phyloP scores from a whole-genome alignment of 192 early-diverging fungal genomes.

The Dimargaris xerosporica region DNA sequence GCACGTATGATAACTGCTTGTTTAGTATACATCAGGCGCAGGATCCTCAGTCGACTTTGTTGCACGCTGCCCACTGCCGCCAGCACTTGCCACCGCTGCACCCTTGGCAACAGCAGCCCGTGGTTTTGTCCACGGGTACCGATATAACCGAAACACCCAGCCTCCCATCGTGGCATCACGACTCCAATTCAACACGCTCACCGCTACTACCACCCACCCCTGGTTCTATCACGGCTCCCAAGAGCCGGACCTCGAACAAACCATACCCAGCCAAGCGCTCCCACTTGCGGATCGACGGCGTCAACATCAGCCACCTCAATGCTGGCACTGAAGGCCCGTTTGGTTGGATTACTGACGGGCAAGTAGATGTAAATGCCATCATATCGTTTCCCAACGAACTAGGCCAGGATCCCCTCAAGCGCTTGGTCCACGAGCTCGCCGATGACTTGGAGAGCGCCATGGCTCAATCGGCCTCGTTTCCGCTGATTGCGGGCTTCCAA shows the following conservation, averaged over 20 bases:
- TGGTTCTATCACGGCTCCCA: too few species aligned
- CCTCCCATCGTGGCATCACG: not conserved
- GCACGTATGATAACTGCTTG: slow-evolving; percentile 87
- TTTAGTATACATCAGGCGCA: slow-evolving; percentile 87
- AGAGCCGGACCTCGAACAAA: too few species aligned
- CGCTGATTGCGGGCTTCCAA: slow-evolving; percentile 5
- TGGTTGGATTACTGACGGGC: slow-evolving; percentile 85
- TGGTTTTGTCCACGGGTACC: too few species aligned
- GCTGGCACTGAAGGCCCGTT: slow-evolving; percentile 70
- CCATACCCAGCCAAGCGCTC: slow-evolving; percentile 17
- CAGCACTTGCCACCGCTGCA: too few species aligned
- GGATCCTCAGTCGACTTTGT: slow-evolving; percentile 17
- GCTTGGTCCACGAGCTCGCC: slow-evolving; percentile 51
- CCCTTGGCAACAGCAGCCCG: too few species aligned
- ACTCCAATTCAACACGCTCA: not conserved
- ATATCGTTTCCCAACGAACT: slow-evolving; percentile 43
- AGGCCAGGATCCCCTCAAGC: slow-evolving; percentile 32
- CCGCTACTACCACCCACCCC: not conserved
- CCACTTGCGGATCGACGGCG: slow-evolving; percentile 71
- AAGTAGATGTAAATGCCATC: slow-evolving; percentile 63
- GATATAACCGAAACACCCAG: not conserved
- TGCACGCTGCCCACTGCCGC: not conserved
- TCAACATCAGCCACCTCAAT: slow-evolving; percentile 86
- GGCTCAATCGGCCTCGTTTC: not conserved
- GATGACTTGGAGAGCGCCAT: slow-evolving; percentile 40